Evolutionary conservation across 1,284 basidiomycete species (phyloP).

Genomic region (Exobasidium cylindrosporum): DNA sequence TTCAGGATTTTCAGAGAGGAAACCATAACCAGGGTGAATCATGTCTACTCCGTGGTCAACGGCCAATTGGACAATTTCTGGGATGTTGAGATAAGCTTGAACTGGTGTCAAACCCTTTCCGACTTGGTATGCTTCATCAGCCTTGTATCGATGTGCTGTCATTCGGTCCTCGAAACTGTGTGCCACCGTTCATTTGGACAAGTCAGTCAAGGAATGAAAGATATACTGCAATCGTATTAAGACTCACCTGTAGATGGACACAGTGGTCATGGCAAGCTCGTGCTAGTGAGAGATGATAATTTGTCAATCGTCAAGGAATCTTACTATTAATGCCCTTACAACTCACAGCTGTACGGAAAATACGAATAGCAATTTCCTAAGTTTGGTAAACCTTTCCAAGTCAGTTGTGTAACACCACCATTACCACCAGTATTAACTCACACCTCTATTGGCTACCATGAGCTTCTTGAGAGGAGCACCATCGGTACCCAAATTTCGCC

Average conservation of each 20-base stretch:
- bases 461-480: conserved; percentile 45
- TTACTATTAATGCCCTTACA: neutral
- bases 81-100: conserved; percentile 92
- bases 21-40: conserved; percentile 88
- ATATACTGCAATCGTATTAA: conserved; percentile 51
- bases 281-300: conserved; percentile 58
- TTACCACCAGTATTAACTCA: conserved; percentile 20
- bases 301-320: neutral
- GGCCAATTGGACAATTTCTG: conserved; percentile 75
- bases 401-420: neutral
- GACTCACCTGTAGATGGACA: conserved; percentile 74
- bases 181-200: too few relatives aligned
- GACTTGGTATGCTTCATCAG: conserved; percentile 97
- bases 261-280: conserved; percentile 98
- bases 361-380: conserved; percentile 97
- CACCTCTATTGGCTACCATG: conserved; percentile 54
- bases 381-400: neutral
- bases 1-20: conserved; percentile 92
- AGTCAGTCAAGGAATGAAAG: neutral
- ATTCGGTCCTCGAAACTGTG: conserved; percentile 83
- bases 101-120: conserved; percentile 94
- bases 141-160: conserved; percentile 96
- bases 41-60: conserved; percentile 93
- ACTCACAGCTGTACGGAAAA: conserved; percentile 79
- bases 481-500: conserved; percentile 28